phyloP scores from a whole-genome alignment of 306 rosid species.

The Comarum palustre region DNA sequence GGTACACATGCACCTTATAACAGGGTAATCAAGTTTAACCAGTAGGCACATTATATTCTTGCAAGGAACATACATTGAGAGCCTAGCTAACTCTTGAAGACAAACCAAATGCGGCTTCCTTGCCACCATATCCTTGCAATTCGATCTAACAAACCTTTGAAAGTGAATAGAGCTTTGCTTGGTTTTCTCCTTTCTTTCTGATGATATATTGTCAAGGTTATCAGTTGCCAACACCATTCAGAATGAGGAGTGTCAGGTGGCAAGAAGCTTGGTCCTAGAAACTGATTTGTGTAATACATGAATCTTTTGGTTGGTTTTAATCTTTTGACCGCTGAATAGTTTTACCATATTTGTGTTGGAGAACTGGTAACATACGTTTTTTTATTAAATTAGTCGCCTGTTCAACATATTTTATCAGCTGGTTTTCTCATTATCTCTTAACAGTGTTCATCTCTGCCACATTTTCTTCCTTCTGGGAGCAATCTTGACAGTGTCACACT shows the following conservation, averaged over 20 bases:
- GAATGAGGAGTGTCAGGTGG: not conserved
- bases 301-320: slow-evolving; percentile 10
- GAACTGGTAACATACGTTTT: not conserved
- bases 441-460: not conserved
- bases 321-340: not conserved
- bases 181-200: not conserved
- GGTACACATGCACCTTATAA: not conserved
- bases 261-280: not conserved
- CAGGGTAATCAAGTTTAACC: not conserved
- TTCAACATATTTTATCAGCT: not conserved
- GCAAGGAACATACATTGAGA: not conserved
- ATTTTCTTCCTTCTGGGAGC: not conserved
- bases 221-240: not conserved
- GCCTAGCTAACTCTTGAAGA: not conserved
- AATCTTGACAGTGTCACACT: not conserved
- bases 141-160: not conserved
- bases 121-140: not conserved
- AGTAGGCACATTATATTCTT: not conserved
- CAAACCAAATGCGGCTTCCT: not conserved
- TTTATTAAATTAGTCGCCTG: not conserved
- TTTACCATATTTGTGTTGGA: not conserved
- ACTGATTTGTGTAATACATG: not conserved
- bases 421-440: not conserved
- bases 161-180: not conserved
- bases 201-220: slow-evolving; percentile 3